Base-by-base conservation (phyloP, 73 alveolate species). In the Paramecium biaurelia region DNA sequence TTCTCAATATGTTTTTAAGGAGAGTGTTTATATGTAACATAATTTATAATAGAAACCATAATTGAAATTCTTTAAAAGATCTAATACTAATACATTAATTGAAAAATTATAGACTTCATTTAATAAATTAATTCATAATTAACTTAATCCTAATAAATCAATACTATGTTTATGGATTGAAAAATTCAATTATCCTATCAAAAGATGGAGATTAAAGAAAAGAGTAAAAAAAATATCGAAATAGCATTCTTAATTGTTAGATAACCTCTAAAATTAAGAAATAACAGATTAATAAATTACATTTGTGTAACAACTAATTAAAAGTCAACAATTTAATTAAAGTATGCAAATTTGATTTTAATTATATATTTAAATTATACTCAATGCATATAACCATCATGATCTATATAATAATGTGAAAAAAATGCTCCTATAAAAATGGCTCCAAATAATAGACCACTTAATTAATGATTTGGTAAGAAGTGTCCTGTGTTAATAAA, bases 321-420 rank as follows among this genome's bases (percentile, higher is more conserved):
- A 53, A 53, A 53, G 5, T 18, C 5, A 53, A 18, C 68, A 4
- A 12, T 3, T 45, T 14, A 2, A 45, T 9, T 45, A n/a, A 20
- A 53, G 15, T 53, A 53, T 11, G 6, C 28, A n/a, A 63, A 11
- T 23, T 3, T 63, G 41, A 32, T 30, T 47, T 63, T 63, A 9
- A 14, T 63, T 72, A 72, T 72, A 7, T 35, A 28, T 28, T 72
- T 72, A 72, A 30, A 12, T 35, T 35, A 72, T 72, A 35, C 53
- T 72, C 86, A 63, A 86, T 86, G 93, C 76, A 38, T 30, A 70
- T 89, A 63, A n/a, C 94, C 94, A 21, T 89, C 92, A 45, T 89
- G 94, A 68, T 76, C 92, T 32, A 89, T 89, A 43, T 38, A 70
- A 30, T 70, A 89, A 43, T 89, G 94, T 58, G 92, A 70, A 35